Evolutionary conservation across 176 grass and related monocot species (phyloP), one percentile per base, ranked within the genome.

Genomic region (Dendrocalamus sinicus): DNA sequence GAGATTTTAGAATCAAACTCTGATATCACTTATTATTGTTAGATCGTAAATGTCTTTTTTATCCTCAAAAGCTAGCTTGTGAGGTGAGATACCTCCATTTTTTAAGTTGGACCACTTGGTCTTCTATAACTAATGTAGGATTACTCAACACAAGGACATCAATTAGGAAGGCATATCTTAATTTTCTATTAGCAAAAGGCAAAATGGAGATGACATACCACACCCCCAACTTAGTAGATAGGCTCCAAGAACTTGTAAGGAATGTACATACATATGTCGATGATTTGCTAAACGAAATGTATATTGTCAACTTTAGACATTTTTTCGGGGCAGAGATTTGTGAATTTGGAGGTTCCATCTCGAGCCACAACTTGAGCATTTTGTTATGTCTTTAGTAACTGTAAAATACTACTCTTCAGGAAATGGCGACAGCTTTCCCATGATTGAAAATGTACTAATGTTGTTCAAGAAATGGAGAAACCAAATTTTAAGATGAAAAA

Each of bases 161-260:
- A 76, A 60, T 28, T 41, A 50, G 17, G 67, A 7, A 63, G n/a
- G 9, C 28, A 44, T 26, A 68, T 48, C 75, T 44, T 70, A 58
- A 81, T 81, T 76, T 76, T 81, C 40, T 72, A 88, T 64, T 80
- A 63, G 32, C 46, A 8, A 70, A 83, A 72, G 43, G 43, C 20
- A 85, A 54, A 71, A 53, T 3, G 8, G 28, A 76, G 45, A 85
- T 81, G 50, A 80, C 71, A 75, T 35, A 78, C 28, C 44, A 77
- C 28, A 11, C 54, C 50, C 41, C n/a, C 28, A 59, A 76, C 50
- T 48, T 69, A n/a, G 12, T 39, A 51, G 20, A 22, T 41, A 81
- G 32, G 35, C 45, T n/a, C 62, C 54, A 62, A 77, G 72, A 88
- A 77, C 65, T 41, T 64, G 73, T 45, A 51, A 80, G 28, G 12